A percentile compares a stretch with the other conserved stretches of the same genome.
Conservation (phyloP, 805 yeast genomes). For the Candida loeiensis region DNA sequence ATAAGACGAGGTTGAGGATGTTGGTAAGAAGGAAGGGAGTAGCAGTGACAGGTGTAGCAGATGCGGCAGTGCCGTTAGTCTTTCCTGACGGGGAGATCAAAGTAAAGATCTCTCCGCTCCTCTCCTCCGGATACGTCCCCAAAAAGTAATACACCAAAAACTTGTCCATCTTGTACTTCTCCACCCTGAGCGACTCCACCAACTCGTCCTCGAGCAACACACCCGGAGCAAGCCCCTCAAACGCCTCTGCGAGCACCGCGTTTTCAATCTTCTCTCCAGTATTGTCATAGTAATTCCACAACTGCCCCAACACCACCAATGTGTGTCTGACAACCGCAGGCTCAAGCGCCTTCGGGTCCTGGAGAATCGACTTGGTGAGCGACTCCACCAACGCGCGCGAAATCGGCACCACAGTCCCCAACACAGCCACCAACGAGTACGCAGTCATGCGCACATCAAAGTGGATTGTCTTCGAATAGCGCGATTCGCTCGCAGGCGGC, state of each 20-base stretch:
- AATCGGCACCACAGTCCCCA: conserved; percentile 69
- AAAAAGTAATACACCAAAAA: conserved; percentile 30
- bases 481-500: conserved; percentile 28
- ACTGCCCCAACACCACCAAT: conserved; percentile 38
- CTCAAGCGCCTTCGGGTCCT: conserved; percentile 22
- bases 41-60: no score
- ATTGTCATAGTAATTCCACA: conserved; percentile 28
- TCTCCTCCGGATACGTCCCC: conserved; percentile 17
- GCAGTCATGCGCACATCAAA: conserved; percentile 76
- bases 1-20: conserved; percentile 2
- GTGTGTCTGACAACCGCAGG: conserved; percentile 27
- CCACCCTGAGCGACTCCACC: conserved; percentile 16
- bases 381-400: conserved; percentile 25
- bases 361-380: conserved; percentile 32
- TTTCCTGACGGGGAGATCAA: no score
- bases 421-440: conserved; percentile 75
- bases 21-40: no score
- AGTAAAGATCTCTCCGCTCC: background rate
- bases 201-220: conserved; percentile 22
- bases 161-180: conserved; percentile 28
- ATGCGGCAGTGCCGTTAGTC: no score
- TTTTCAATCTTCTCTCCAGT: conserved; percentile 15
- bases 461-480: conserved; percentile 17
- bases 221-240: conserved; percentile 14
- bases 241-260: conserved; percentile 14